Evolutionary conservation across 208 protist genomes (phyloP).

Genomic region (Phytomonas francai): DNA sequence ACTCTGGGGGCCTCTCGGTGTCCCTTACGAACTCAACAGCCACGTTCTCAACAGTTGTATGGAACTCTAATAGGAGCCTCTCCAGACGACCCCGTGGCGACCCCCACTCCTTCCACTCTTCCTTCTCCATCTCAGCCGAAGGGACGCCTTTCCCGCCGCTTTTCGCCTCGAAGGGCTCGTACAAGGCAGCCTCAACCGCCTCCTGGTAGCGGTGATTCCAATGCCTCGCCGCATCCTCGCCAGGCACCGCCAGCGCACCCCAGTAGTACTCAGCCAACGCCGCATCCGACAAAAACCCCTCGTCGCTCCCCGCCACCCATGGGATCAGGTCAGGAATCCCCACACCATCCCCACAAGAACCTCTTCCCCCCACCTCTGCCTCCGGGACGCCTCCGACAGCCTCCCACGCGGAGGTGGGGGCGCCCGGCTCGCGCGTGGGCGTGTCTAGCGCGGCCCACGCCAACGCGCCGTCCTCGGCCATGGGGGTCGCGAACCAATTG

Average conservation of each 20-base stretch:
- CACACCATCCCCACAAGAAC: not conserved
- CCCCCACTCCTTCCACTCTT: not conserved
- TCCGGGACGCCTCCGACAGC: not conserved
- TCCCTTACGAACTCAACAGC: conserved; percentile 34
- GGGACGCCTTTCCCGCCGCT: not conserved
- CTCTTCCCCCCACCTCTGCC: not conserved
- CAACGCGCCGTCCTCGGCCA: conserved; percentile 26
- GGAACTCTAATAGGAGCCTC: conserved; percentile 27
- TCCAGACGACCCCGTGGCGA: conserved; percentile 4
- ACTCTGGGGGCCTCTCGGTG: conserved; percentile 18
- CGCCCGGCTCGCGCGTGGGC: not conserved
- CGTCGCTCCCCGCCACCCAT: not conserved
- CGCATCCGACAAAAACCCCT: conserved; percentile 14
- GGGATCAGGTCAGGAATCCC: too few species aligned
- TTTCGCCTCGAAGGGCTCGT: conserved; percentile 9
- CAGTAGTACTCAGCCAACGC: conserved; percentile 42
- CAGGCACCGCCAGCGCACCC: conserved; percentile 1
- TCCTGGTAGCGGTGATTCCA: conserved; percentile 52
- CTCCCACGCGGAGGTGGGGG: not conserved
- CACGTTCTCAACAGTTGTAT: conserved; percentile 16
- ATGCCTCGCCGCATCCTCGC: conserved; percentile 3
- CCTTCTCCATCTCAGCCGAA: not conserved
- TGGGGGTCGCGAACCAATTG: conserved; percentile 52
- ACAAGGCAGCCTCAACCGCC: conserved; percentile 23
- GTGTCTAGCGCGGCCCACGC: conserved; percentile 29